Percentiles rank a stretch among this genome's conserved stretches.
Evolutionary conservation across 2,329 filamentous ascomycete genomes (phyloP).

Genomic region (Pseudopyrenochaeta lycopersici): DNA sequence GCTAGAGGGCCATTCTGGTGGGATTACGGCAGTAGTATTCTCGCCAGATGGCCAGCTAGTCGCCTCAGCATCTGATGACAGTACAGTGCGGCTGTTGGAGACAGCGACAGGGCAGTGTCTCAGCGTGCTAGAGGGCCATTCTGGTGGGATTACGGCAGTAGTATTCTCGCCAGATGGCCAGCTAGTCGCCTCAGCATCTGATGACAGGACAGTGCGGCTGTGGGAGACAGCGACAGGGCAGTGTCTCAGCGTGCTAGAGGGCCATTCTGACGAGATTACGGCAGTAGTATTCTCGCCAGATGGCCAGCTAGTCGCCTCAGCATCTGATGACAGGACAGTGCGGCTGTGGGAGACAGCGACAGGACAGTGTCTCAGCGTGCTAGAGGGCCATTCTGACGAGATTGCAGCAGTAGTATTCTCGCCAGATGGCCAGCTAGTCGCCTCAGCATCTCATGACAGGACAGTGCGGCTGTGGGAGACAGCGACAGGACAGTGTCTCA

Average conservation of each 20-base stretch:
- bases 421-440: too few species aligned
- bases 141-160: neutral
- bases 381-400: too few species aligned
- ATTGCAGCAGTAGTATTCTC: too few species aligned
- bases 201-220: neutral
- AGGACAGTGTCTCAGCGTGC: too few species aligned
- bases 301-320: neutral
- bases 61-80: neutral
- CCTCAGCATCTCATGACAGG: too few species aligned
- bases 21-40: neutral
- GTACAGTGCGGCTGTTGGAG: neutral
- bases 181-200: slow-evolving; percentile 2
- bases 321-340: too few species aligned
- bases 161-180: slow-evolving; percentile 1
- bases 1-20: neutral
- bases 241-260: neutral
- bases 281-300: neutral
- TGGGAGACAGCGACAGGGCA: neutral
- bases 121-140: neutral
- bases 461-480: too few species aligned
- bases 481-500: too few species aligned
- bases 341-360: too few species aligned
- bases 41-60: neutral
- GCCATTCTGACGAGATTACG: neutral
- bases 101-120: neutral